Evolutionary conservation across 1,284 basidiomycete genomes (phyloP).

Genomic region (Ganoderma lucidum): DNA sequence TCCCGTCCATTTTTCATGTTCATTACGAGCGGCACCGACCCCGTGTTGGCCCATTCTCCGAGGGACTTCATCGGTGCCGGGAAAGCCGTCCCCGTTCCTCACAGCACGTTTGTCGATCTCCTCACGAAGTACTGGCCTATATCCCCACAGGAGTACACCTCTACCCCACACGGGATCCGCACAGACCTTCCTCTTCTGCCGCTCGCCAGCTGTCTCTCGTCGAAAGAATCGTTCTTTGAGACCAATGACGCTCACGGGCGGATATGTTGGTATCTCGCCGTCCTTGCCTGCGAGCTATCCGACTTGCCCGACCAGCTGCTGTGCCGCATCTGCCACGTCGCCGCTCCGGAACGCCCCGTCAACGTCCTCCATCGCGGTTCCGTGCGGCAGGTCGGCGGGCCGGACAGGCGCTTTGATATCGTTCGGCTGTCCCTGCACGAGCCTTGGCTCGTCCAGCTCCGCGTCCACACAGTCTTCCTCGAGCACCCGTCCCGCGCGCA

Average conservation of each 20-base stretch:
- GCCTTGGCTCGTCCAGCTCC: neutral
- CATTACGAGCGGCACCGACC: no score
- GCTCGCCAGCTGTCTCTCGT: neutral
- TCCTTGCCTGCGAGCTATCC: neutral
- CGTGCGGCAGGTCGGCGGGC: neutral
- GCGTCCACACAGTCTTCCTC: neutral
- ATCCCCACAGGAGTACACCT: neutral
- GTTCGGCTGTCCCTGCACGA: neutral
- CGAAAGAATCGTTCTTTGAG: no score
- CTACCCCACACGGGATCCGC: neutral
- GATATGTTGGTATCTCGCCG: neutral
- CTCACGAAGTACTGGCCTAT: neutral
- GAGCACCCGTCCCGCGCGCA: neutral
- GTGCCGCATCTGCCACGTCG: neutral
- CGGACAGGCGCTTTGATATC: neutral
- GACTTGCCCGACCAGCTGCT: neutral
- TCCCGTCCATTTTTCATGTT: no score
- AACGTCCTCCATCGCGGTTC: neutral
- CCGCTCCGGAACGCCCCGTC: neutral
- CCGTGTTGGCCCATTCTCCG: neutral
- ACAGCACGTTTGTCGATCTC: neutral
- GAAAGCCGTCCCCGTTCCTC: neutral
- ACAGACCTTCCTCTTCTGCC: neutral
- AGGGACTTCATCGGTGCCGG: neutral
- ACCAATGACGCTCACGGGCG: no score